A percentile compares a stretch with the other conserved stretches of the same genome.
These are phyloP conservation scores for Torulaspora pretoriensis DNA, from an alignment of 1,139 yeast genomes.

Conservation along the genomic window DNA sequence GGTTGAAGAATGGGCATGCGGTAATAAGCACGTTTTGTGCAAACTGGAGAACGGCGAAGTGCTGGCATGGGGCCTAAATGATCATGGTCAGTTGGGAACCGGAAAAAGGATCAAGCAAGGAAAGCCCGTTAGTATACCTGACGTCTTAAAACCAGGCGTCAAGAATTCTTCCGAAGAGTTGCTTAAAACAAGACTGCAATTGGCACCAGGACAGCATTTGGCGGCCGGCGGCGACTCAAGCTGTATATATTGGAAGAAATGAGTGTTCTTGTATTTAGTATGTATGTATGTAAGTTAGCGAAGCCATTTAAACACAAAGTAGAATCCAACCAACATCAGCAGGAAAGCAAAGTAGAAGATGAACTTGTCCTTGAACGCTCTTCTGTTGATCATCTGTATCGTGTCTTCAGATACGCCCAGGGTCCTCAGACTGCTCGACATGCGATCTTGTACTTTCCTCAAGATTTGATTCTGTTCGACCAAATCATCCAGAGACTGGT, in stretches of 20 bases:
- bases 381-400: constrained; percentile 70
- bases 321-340: constrained; percentile 62
- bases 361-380: constrained; percentile 88
- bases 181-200: constrained; percentile 45
- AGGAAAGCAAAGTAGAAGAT: constrained; percentile 75
- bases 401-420: constrained; percentile 87
- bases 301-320: constrained; percentile 62
- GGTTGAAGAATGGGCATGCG: constrained; percentile 53
- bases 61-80: constrained; percentile 79
- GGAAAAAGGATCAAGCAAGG: constrained; percentile 63
- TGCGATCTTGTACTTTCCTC: constrained; percentile 55
- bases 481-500: constrained; percentile 77
- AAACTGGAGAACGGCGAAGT: constrained; percentile 63
- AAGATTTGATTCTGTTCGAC: constrained; percentile 79
- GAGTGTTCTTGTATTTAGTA: constrained; percentile 7
- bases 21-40: constrained; percentile 62
- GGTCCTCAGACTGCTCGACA: constrained; percentile 69
- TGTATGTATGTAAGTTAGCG: constrained; percentile 37
- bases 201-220: constrained; percentile 52
- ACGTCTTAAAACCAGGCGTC: constrained; percentile 51
- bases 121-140: constrained; percentile 53
- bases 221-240: constrained; percentile 61
- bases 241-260: constrained; percentile 52
- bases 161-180: constrained; percentile 15
- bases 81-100: constrained; percentile 77